Conservation (phyloP, 148 eudicot species). For the Heliamphora exappendiculata region DNA sequence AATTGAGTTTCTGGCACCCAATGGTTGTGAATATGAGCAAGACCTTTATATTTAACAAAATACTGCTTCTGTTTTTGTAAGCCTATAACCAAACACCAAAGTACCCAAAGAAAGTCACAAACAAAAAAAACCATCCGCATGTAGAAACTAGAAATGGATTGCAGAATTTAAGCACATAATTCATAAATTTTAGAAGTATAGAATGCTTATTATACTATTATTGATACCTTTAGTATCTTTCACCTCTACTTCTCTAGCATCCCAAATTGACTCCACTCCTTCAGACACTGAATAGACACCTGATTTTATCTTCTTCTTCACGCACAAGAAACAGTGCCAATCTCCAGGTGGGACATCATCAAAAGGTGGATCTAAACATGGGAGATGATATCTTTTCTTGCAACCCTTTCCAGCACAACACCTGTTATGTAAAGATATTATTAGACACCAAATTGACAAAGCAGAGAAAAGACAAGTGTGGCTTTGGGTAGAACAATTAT, state of each 20-base stretch:
- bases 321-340: slow-evolving; percentile 41
- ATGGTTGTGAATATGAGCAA: slow-evolving; percentile 70
- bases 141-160: background rate
- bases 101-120: slow-evolving; percentile 2
- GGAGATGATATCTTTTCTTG: slow-evolving; percentile 44
- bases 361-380: slow-evolving; percentile 42
- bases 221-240: slow-evolving; percentile 20
- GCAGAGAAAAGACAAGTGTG: background rate
- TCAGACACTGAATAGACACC: slow-evolving; percentile 55
- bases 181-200: background rate
- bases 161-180: background rate
- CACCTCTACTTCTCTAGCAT: slow-evolving; percentile 50
- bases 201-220: background rate
- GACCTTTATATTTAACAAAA: slow-evolving; percentile 74
- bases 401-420: slow-evolving; percentile 60
- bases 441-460: background rate
- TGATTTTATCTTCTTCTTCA: slow-evolving; percentile 39
- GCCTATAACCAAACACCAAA: slow-evolving; percentile 31
- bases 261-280: slow-evolving; percentile 66
- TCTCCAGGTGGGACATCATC: slow-evolving; percentile 29
- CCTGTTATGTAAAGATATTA: slow-evolving; percentile 26
- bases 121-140: slow-evolving; percentile 6
- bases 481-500: background rate
- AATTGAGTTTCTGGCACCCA: slow-evolving; percentile 61
- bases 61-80: slow-evolving; percentile 47